These are phyloP conservation scores for Aspergillus felis DNA, from an alignment of 2,329 filamentous ascomycete species.

Conservation along the genomic window DNA sequence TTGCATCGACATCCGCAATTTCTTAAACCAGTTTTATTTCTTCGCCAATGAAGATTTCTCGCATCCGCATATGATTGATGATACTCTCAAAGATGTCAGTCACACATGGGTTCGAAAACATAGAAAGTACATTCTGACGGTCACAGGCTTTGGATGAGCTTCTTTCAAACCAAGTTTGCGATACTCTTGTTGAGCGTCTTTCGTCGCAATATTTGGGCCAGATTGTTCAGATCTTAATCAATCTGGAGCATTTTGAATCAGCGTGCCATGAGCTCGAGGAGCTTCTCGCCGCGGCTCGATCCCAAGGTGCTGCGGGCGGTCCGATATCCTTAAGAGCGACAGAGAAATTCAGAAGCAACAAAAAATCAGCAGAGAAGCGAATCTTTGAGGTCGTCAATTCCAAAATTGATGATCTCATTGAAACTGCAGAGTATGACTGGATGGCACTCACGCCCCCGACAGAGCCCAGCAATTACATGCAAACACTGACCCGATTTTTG, in stretches of 20 bases:
- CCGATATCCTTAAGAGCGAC: slow-evolving; percentile 79
- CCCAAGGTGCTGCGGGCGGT: slow-evolving; percentile 71
- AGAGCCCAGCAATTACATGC: slow-evolving; percentile 90
- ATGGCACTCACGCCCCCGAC: slow-evolving; percentile 58
- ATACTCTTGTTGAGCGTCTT: slow-evolving; percentile 80
- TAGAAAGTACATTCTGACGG: slow-evolving; percentile 11
- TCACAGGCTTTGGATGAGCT: slow-evolving; percentile 82
- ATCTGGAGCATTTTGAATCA: slow-evolving; percentile 92
- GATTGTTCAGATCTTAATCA: slow-evolving; percentile 97
- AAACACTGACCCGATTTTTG: slow-evolving; percentile 86
- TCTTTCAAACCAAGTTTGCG: slow-evolving; percentile 88
- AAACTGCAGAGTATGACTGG: slow-evolving; percentile 97
- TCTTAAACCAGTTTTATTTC: slow-evolving; percentile 96
- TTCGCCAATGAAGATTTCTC: slow-evolving; percentile 96
- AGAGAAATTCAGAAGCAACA: slow-evolving; percentile 79
- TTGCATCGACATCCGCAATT: slow-evolving; percentile 97
- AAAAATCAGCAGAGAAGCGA: slow-evolving; percentile 93
- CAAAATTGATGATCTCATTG: slow-evolving; percentile 96
- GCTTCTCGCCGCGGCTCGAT: slow-evolving; percentile 77
- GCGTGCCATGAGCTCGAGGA: slow-evolving; percentile 88
- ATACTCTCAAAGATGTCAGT: slow-evolving; percentile 72
- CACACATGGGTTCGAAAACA: not conserved
- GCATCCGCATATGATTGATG: slow-evolving; percentile 83
- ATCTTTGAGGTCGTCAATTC: slow-evolving; percentile 98
- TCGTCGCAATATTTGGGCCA: slow-evolving; percentile 93